Evolutionary conservation across 305 asterid species (phyloP).

Genomic region (Fraxinus floribunda): DNA sequence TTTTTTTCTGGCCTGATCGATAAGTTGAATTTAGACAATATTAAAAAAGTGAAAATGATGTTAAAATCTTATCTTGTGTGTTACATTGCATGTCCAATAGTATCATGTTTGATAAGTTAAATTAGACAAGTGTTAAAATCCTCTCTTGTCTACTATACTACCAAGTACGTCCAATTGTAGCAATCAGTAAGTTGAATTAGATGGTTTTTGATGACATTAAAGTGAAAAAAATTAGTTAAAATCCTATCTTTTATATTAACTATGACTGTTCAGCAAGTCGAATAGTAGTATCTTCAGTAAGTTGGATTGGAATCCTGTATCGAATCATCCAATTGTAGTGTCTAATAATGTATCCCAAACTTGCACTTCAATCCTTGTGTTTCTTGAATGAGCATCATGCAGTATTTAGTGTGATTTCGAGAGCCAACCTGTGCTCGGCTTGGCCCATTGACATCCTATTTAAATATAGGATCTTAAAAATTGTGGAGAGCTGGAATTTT

Average conservation of each 20-base stretch:
- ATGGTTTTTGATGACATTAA: background rate
- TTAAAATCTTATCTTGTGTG: background rate
- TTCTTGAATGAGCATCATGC: background rate
- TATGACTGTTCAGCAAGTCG: background rate
- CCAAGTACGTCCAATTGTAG: background rate
- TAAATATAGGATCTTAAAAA: background rate
- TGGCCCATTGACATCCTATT: background rate
- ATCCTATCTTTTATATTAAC: background rate
- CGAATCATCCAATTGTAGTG: background rate
- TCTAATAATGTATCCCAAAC: background rate
- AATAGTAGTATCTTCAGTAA: background rate
- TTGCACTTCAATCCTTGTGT: background rate
- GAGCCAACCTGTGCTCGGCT: background rate
- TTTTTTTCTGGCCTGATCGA: background rate
- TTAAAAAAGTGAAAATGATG: background rate
- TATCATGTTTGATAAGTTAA: background rate
- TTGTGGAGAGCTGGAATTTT: slow-evolving; percentile 18
- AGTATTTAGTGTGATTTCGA: background rate
- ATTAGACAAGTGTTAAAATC: background rate
- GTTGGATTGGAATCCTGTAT: background rate
- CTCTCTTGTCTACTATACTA: background rate
- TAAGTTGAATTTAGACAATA: background rate
- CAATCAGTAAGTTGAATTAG: background rate
- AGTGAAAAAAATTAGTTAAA: background rate
- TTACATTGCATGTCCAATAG: background rate